Evolutionary conservation across 495 filamentous ascomycete genomes (phyloP), one percentile per base, ranked within the genome.

Genomic region (Daldinia decipiens): DNA sequence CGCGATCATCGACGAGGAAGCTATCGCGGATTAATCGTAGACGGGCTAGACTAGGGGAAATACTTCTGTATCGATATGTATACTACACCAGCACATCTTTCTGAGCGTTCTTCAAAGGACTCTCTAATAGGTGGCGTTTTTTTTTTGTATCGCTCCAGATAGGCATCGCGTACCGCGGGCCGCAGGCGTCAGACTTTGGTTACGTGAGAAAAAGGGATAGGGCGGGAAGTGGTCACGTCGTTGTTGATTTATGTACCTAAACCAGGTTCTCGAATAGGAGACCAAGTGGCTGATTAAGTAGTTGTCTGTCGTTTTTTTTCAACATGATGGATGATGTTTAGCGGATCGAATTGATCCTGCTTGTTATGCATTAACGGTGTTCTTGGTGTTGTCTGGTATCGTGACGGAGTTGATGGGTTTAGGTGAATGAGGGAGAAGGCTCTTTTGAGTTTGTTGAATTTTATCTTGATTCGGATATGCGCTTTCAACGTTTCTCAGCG

Each of bases 11-110:
- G 75, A 79, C 51, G 78, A 80, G 34, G 70, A 76, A 27, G 78
- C 78, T 34, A 67, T 78, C 45, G 60, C 71, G 31, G 78, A 80
- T 57, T 78, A 71, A 60, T 29, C 9, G 17, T 6, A 47, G n/a
- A 19, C 13, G 24, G 43, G 43, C 19, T 11, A 12, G 34, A 47
- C 21, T n/a, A n/a, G 57, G 13, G 38, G 11, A 31, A 29, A 7
- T 34, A n/a, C 0, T 52, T 27, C 38, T 70, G 67, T 70, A 70
- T 47, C 24, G 52, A 58, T 68, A 63, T 68, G 57, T 69, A 63
- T 45, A 69, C 52, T 62, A 58, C 52, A 27, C 6, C 34, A 58
- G 13, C 21, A 15, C 55, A 52, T 59, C 6, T 12, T 45, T 66
- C 11, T 39, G 24, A 66, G 54, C 62, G 54, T 65, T 65, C 27